These are phyloP conservation scores for Hyphopichia fennica DNA, from an alignment of 1,139 yeast species.

Conservation along the genomic window DNA sequence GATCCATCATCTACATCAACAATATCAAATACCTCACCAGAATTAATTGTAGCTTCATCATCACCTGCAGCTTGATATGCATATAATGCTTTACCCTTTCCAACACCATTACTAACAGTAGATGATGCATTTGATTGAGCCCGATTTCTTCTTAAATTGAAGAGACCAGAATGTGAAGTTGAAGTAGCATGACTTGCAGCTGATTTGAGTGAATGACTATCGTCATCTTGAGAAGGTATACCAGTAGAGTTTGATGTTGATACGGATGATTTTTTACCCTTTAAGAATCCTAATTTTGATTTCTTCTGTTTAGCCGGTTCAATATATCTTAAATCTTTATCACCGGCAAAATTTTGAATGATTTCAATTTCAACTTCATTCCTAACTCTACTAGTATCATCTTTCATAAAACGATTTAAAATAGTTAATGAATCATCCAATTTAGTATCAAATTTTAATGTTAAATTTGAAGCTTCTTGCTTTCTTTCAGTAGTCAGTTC, in stretches of 20 bases:
- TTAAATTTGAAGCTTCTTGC: conserved; percentile 29
- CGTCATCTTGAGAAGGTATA: conserved; percentile 12
- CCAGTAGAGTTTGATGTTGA: conserved; percentile 10
- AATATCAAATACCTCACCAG: conserved; percentile 63
- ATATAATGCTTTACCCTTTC: conserved; percentile 58
- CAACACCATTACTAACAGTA: conserved; percentile 16
- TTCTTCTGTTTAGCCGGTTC: conserved; percentile 50
- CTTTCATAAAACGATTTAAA: conserved; percentile 64
- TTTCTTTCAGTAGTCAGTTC: conserved; percentile 42
- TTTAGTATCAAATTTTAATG: conserved; percentile 53
- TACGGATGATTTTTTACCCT: conserved; percentile 18
- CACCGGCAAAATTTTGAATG: conserved; percentile 83
- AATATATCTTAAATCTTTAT: conserved; percentile 58
- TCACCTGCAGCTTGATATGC: conserved; percentile 68
- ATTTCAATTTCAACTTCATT: conserved; percentile 89
- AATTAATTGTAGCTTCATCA: conserved; percentile 66
- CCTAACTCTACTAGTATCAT: conserved; percentile 71
- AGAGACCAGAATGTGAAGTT: conserved; percentile 28
- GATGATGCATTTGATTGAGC: conserved; percentile 24
- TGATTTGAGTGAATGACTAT: conserved; percentile 30
- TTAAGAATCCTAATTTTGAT: conserved; percentile 53
- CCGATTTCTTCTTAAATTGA: conserved; percentile 38
- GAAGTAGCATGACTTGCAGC: conserved; percentile 22
- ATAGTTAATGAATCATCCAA: conserved; percentile 55
- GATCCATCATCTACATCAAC: conserved; percentile 79